These are phyloP conservation scores for Alternaria infectoria DNA, from an alignment of 2,329 filamentous ascomycete genomes.

Conservation along the genomic window DNA sequence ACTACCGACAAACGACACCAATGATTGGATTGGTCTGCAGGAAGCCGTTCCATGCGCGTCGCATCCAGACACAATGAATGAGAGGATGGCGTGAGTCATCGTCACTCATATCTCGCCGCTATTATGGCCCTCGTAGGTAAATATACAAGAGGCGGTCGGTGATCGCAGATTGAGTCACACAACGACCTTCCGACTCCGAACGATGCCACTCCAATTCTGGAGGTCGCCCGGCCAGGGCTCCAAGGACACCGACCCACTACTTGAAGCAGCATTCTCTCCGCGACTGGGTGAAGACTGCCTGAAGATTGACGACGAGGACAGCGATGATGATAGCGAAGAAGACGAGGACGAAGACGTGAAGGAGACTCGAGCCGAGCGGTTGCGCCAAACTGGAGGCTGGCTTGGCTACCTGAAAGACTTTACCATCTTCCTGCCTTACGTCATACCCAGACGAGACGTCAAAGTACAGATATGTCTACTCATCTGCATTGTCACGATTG, in stretches of 20 bases:
- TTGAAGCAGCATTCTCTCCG: conserved; percentile 12
- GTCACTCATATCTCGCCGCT: neutral
- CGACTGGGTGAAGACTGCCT: neutral
- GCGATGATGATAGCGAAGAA: neutral
- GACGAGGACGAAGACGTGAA: conserved; percentile 3
- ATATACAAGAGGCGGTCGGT: neutral
- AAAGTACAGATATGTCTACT: neutral
- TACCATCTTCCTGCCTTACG: conserved; percentile 73
- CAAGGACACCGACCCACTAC: conserved; percentile 14
- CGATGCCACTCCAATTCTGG: conserved; percentile 12
- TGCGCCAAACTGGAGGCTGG: conserved; percentile 76
- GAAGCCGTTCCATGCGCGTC: neutral
- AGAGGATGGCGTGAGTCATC: neutral
- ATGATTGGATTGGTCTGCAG: neutral
- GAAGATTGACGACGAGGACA: neutral
- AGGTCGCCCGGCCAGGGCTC: conserved; percentile 8
- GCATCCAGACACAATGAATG: neutral
- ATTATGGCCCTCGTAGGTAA: neutral
- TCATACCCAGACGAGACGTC: conserved; percentile 73
- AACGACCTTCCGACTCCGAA: neutral
- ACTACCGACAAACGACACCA: neutral
- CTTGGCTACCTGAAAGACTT: conserved; percentile 76
- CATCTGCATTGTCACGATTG: neutral
- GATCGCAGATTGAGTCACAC: neutral
- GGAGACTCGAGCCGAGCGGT: conserved; percentile 59